phyloP scores from a whole-genome alignment of 1,284 basidiomycete species.

The Singerocomus rubriflavus region DNA sequence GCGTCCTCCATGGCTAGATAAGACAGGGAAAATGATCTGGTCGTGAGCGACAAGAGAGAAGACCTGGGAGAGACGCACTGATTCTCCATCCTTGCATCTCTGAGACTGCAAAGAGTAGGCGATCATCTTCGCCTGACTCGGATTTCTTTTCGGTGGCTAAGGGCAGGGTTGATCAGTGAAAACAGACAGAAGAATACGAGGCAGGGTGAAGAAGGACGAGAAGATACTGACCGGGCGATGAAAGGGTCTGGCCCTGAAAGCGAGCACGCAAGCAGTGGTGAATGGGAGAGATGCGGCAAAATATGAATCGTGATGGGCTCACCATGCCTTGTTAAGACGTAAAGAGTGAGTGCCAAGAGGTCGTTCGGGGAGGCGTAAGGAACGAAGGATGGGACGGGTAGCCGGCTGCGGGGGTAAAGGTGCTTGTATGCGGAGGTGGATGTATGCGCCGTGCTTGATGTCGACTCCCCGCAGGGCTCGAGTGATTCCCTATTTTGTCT shows the following conservation, averaged over 20 bases:
- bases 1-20: slow-evolving; percentile 94
- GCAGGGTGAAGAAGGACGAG: slow-evolving; percentile 2
- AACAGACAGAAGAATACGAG: neutral
- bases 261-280: neutral
- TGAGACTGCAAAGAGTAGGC: slow-evolving; percentile 79
- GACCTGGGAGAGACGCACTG: slow-evolving; percentile 55
- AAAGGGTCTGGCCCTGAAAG: slow-evolving; percentile 69
- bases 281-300: slow-evolving; percentile 8
- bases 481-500: slow-evolving; percentile 30
- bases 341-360: slow-evolving; percentile 11
- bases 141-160: slow-evolving; percentile 85
- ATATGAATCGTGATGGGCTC: slow-evolving; percentile 8
- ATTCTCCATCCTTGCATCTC: slow-evolving; percentile 99
- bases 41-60: neutral
- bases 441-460: slow-evolving; percentile 2
- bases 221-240: slow-evolving; percentile 54
- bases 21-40: slow-evolving; percentile 1
- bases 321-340: slow-evolving; percentile 36
- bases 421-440: no score
- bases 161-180: slow-evolving; percentile 19
- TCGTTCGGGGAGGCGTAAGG: slow-evolving; percentile 3
- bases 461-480: slow-evolving; percentile 3
- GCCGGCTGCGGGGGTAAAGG: neutral
- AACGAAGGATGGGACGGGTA: neutral
- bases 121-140: slow-evolving; percentile 74